These are phyloP conservation scores for Verticillium tricorpus DNA, from an alignment of 2,329 filamentous ascomycete genomes.

Conservation along the genomic window DNA sequence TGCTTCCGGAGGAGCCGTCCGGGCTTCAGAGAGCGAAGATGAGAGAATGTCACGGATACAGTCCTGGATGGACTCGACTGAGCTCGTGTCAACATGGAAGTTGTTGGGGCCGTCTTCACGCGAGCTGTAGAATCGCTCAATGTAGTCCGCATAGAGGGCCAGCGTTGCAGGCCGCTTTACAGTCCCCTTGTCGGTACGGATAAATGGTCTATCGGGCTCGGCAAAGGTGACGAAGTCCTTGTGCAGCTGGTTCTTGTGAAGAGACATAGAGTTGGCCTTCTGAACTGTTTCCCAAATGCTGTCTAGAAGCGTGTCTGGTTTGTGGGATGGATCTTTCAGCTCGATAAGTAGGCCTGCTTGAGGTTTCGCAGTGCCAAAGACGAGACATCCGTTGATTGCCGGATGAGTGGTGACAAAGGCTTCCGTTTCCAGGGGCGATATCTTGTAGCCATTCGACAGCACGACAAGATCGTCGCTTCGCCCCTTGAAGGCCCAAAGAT, in stretches of 20 bases:
- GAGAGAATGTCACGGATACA: constrained; percentile 14
- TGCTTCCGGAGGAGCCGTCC: constrained; percentile 13
- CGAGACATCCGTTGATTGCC: constrained; percentile 19
- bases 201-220: constrained; percentile 35
- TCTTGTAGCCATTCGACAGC: constrained; percentile 26
- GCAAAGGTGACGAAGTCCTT: constrained; percentile 36
- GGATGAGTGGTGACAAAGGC: constrained; percentile 19
- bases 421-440: constrained; percentile 23
- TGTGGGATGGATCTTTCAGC: constrained; percentile 15
- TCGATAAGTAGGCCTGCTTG: constrained; percentile 23
- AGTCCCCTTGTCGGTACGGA: constrained; percentile 39
- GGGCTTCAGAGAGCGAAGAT: constrained; percentile 13
- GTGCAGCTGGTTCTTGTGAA: constrained; percentile 35
- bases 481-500: constrained; percentile 24
- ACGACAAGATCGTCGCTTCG: constrained; percentile 24
- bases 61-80: constrained; percentile 15
- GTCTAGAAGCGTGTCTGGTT: constrained; percentile 26
- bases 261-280: constrained; percentile 32
- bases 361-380: constrained; percentile 20
- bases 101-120: constrained; percentile 10
- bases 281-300: constrained; percentile 40
- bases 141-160: constrained; percentile 36
- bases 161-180: constrained; percentile 35
- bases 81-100: constrained; percentile 16
- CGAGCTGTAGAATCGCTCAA: constrained; percentile 37